phyloP scores from a whole-genome alignment of 1,139 yeast species.

The Meyerozyma elateridarum region DNA sequence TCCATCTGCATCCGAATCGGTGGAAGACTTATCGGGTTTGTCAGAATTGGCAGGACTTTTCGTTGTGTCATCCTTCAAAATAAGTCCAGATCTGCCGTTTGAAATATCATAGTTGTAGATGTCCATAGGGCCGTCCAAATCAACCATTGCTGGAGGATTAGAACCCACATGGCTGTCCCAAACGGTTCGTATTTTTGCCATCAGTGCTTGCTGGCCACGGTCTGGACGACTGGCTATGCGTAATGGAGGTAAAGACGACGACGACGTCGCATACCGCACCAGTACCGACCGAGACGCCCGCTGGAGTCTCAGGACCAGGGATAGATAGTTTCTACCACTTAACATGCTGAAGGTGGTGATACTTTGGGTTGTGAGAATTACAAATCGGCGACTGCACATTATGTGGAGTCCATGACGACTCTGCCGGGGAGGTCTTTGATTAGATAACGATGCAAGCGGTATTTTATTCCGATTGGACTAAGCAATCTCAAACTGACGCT shows the following conservation, averaged over 20 bases:
- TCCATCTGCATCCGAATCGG: conserved; percentile 7
- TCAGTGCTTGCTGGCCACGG: not conserved
- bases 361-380: conserved; percentile 1
- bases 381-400: conserved; percentile 2
- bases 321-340: conserved; percentile 1
- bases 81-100: no score
- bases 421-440: no score
- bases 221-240: not conserved
- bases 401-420: no score
- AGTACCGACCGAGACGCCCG: not conserved
- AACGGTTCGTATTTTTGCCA: conserved; percentile 1
- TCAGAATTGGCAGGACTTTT: conserved; percentile 10
- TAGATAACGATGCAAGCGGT: no score
- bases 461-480: not conserved
- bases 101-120: no score
- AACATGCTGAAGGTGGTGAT: conserved; percentile 2
- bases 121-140: no score
- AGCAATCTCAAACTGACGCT: not conserved
- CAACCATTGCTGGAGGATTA: conserved; percentile 9
- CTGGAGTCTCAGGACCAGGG: conserved; percentile 1
- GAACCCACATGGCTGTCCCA: conserved; percentile 7
- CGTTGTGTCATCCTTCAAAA: no score
- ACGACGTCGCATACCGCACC: conserved; percentile 1
- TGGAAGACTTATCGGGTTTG: conserved; percentile 6
- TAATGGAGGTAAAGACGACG: not conserved